Base-by-base conservation (phyloP, 2,329 filamentous ascomycete genomes). In the Aspergillus tubingensis region DNA sequence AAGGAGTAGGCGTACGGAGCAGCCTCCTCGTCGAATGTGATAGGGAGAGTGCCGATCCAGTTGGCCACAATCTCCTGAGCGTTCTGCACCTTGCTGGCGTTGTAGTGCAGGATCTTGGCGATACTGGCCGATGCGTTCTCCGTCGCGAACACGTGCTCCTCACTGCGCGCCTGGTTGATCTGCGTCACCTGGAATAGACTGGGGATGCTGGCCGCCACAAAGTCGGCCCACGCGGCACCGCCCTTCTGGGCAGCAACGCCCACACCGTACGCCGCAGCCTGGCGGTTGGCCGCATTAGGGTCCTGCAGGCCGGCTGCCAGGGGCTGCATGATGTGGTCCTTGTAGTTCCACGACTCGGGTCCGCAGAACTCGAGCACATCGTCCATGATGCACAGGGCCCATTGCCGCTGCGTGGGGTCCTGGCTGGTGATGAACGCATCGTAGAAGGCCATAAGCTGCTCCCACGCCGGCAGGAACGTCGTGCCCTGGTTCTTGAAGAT, bases 361-460 rank as follows among this genome's bases (percentile, higher is more conserved):
- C 94, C 93, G 74, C 93, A 98, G 81, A 98, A 99, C 76, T 99
- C 95, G 38, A 99, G 85, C 38, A 99, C 94, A 75, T 99, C 95
- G 72, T 99, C 95, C 83, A 97, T 92, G 68, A 99, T 97, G 81
- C 95, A 99, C 57, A 99, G 85, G n/a, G 92, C 94, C 95, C 95
- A 99, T 75, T 99, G 95, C 58, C 95, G 87, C 76, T 98, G 94
- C 17, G 93, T 98, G 0, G 92, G 85, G 74, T 99, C 95, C 30
- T 74, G 67, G 59, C 91, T 95, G 44, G 85, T 86, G 65, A 96
- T 88, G 76, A 98, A 98, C 32, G 83, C 83, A 69, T 93, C 88
- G 76, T 98, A 98, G 58, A 92, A 96, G 10, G 85, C 81, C 76
- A 96, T 87, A 23, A 99, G 83, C 56, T 87, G 86, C 74, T 96